Conservation (phyloP, 352 stramenopile genomes). For the Thraustotheca clavata region DNA sequence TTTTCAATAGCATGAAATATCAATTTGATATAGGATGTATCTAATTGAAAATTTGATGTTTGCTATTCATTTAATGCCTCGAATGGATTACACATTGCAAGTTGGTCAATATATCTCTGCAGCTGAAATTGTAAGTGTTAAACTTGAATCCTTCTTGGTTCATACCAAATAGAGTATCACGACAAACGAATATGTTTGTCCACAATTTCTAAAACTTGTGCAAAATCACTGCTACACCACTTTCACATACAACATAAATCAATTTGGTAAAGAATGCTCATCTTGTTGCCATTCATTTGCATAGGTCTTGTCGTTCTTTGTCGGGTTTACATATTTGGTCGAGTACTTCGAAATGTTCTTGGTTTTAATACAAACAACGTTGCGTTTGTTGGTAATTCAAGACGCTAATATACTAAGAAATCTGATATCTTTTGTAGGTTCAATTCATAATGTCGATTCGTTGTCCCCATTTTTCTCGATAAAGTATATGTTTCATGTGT, state of each 20-base stretch:
- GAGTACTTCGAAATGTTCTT: slow-evolving; percentile 6
- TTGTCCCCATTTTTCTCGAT: background rate
- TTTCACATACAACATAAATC: background rate
- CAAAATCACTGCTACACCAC: background rate
- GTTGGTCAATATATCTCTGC: background rate
- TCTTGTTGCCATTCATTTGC: background rate
- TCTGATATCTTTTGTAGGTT: background rate
- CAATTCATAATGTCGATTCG: slow-evolving; percentile 10
- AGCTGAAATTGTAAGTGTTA: background rate
- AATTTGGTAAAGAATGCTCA: background rate
- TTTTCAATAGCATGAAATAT: background rate
- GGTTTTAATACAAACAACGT: slow-evolving; percentile 16
- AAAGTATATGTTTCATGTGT: slow-evolving; percentile 12
- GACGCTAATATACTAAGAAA: background rate
- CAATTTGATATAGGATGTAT: background rate
- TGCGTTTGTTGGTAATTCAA: background rate
- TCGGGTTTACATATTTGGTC: background rate
- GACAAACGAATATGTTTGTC: background rate
- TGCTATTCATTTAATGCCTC: background rate
- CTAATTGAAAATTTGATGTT: background rate
- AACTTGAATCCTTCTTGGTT: background rate
- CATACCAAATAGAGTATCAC: background rate
- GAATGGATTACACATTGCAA: background rate
- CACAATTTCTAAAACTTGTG: background rate
- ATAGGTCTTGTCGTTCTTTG: background rate